These are phyloP conservation scores for Colletotrichum cordylinicola DNA, from an alignment of 2,329 filamentous ascomycete genomes.

Conservation along the genomic window DNA sequence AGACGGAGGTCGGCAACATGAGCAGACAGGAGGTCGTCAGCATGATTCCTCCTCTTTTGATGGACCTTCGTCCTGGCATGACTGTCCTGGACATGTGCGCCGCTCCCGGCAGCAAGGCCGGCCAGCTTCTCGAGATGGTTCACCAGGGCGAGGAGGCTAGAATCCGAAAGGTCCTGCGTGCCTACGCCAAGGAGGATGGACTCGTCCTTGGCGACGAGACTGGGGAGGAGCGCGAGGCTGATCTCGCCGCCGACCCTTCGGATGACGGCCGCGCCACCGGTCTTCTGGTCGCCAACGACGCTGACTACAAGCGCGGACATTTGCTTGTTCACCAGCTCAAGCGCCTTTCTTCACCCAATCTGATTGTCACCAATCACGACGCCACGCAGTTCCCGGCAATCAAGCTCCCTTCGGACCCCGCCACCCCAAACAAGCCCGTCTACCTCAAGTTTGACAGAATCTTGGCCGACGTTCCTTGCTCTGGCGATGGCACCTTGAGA, in stretches of 20 bases:
- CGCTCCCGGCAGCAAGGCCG: conserved; percentile 95
- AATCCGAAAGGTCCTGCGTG: conserved; percentile 73
- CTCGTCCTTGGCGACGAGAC: conserved; percentile 55
- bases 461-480: conserved; percentile 94
- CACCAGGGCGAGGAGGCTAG: conserved; percentile 91
- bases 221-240: conserved; percentile 50
- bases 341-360: conserved; percentile 92
- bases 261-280: conserved; percentile 91
- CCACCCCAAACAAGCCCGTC: conserved; percentile 60
- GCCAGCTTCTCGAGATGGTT: conserved; percentile 93
- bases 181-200: conserved; percentile 66
- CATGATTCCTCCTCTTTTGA: conserved; percentile 96
- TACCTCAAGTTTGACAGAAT: conserved; percentile 98
- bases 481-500: conserved; percentile 89
- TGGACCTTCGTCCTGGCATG: conserved; percentile 92
- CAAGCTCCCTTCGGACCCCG: conserved; percentile 69
- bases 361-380: conserved; percentile 98
- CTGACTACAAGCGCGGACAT: conserved; percentile 95
- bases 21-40: conserved; percentile 97
- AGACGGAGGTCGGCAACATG: conserved; percentile 97
- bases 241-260: conserved; percentile 63
- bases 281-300: conserved; percentile 92
- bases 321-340: conserved; percentile 99
- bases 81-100: conserved; percentile 95
- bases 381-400: conserved; percentile 95